Evolutionary conservation across 2,329 filamentous ascomycete species (phyloP).

Genomic region (Talaromyces piceae): DNA sequence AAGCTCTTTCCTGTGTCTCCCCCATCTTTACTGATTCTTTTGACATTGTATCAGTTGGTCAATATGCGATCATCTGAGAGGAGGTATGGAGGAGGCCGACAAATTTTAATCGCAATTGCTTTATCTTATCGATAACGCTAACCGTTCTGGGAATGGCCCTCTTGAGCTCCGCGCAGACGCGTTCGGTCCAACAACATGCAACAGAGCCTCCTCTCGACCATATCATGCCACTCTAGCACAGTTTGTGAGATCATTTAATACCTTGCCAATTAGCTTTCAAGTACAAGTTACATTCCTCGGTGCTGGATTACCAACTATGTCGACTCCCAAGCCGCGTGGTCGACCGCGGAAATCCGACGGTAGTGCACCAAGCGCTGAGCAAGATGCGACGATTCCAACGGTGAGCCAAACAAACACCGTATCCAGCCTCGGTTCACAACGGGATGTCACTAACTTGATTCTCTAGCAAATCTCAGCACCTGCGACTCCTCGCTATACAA

Average conservation of each 20-base stretch:
- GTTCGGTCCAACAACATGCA: background rate
- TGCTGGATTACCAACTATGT: background rate
- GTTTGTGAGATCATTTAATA: no score
- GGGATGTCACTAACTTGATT: background rate
- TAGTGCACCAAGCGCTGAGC: constrained; percentile 20
- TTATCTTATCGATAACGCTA: constrained; percentile 27
- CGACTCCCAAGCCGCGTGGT: constrained; percentile 10
- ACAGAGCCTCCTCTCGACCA: background rate
- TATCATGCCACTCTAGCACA: no score
- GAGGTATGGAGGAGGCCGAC: background rate
- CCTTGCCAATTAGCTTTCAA: no score
- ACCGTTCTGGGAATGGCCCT: constrained; percentile 1
- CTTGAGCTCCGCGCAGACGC: constrained; percentile 9
- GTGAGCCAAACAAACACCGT: background rate
- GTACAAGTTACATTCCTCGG: no score
- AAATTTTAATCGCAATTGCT: constrained; percentile 12
- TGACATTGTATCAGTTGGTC: background rate
- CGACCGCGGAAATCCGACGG: constrained; percentile 14
- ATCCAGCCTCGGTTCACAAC: background rate
- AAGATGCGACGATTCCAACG: constrained; percentile 4
- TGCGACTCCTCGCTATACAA: constrained; percentile 27
- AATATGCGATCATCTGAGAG: background rate
- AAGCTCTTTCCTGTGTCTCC: constrained; percentile 12
- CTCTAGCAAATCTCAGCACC: constrained; percentile 14
- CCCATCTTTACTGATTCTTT: constrained; percentile 14